Evolutionary conservation across 768 basidiomycete species (phyloP).

Genomic region (Hericium alpestre): DNA sequence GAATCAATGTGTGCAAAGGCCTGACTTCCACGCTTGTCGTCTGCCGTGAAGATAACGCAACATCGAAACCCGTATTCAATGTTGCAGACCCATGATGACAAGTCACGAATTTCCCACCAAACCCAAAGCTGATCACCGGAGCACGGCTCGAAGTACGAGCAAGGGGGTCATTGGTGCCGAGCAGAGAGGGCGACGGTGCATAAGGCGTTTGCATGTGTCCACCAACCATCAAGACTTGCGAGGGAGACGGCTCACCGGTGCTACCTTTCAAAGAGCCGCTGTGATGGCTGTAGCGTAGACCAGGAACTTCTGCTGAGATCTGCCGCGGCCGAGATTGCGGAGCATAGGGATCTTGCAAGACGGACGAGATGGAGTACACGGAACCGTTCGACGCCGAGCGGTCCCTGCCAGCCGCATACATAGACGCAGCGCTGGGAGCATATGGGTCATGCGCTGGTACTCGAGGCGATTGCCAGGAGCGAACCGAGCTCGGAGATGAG

Average conservation of each 20-base stretch:
- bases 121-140: constrained; percentile 83
- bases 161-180: constrained; percentile 76
- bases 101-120: constrained; percentile 83
- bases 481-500: constrained; percentile 13
- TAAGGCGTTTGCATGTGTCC: constrained; percentile 44
- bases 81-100: constrained; percentile 72
- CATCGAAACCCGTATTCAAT: constrained; percentile 65
- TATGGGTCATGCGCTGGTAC: constrained; percentile 14
- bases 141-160: constrained; percentile 61
- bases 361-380: constrained; percentile 23
- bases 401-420: constrained; percentile 3
- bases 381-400: constrained; percentile 40
- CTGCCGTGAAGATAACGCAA: constrained; percentile 61
- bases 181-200: constrained; percentile 74
- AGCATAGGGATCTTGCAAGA: constrained; percentile 24
- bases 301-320: constrained; percentile 1
- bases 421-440: constrained; percentile 5
- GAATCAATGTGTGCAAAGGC: constrained; percentile 55
- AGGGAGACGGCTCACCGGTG: constrained; percentile 7
- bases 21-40: constrained; percentile 63
- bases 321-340: constrained; percentile 22
- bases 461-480: constrained; percentile 8
- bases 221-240: constrained; percentile 17
- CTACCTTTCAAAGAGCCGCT: constrained; percentile 1
- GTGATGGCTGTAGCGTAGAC: constrained; percentile 1